phyloP scores from a whole-genome alignment of 768 basidiomycete genomes.

The Pleurotus eryngii region DNA sequence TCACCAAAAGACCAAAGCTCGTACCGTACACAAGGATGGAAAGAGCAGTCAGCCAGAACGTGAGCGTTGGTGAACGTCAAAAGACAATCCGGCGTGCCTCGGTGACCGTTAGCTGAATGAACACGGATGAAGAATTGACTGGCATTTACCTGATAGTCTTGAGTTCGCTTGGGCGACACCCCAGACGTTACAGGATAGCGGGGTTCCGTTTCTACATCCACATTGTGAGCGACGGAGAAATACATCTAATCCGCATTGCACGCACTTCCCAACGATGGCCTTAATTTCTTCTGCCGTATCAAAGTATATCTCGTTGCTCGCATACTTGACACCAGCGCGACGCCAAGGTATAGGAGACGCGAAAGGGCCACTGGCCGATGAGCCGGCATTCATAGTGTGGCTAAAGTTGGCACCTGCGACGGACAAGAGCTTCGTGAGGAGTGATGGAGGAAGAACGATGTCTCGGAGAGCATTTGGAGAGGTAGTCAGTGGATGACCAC shows the following conservation, averaged over 20 bases:
- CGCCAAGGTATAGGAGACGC: slow-evolving; percentile 94
- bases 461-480: slow-evolving; percentile 87
- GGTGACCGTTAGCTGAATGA: slow-evolving; percentile 8
- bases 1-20: slow-evolving; percentile 15
- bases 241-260: not conserved
- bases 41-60: slow-evolving; percentile 73
- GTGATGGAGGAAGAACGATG: slow-evolving; percentile 88
- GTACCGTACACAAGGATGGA: slow-evolving; percentile 92
- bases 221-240: not conserved
- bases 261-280: slow-evolving; percentile 76
- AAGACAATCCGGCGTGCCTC: slow-evolving; percentile 87
- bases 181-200: slow-evolving; percentile 64
- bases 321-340: slow-evolving; percentile 76
- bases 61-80: slow-evolving; percentile 75
- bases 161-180: slow-evolving; percentile 79
- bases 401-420: slow-evolving; percentile 51
- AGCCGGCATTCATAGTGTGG: slow-evolving; percentile 42
- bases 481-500: slow-evolving; percentile 89
- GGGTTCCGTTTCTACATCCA: slow-evolving; percentile 57
- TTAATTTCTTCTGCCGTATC: slow-evolving; percentile 83
- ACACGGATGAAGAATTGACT: not conserved
- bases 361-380: slow-evolving; percentile 53
- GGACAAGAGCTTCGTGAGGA: slow-evolving; percentile 69
- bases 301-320: slow-evolving; percentile 90
- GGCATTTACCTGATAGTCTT: slow-evolving; percentile 64